These are phyloP conservation scores for Plectranthus barbatus DNA, from an alignment of 257 asterid genomes.

Conservation along the genomic window DNA sequence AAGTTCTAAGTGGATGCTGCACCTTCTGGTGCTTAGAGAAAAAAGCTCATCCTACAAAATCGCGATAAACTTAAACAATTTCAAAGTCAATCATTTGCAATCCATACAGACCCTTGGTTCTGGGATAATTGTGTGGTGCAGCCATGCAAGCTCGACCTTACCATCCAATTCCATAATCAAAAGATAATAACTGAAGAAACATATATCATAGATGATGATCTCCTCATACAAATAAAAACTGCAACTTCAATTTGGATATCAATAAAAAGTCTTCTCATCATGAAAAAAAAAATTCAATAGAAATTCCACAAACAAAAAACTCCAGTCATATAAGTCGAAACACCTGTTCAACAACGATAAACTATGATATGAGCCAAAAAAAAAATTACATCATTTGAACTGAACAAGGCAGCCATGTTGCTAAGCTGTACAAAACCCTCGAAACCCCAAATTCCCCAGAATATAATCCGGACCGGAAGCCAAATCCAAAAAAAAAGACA, in stretches of 20 bases:
- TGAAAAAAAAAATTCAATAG: neutral
- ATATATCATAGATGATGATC: neutral
- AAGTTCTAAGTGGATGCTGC: neutral
- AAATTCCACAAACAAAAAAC: neutral
- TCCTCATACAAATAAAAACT: neutral
- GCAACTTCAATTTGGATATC: neutral
- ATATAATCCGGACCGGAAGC: neutral
- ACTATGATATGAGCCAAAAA: neutral
- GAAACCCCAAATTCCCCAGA: conserved; percentile 13
- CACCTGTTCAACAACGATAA: neutral
- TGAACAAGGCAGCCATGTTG: neutral
- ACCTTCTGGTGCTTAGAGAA: neutral
- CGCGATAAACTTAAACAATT: neutral
- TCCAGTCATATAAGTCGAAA: neutral
- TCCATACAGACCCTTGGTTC: neutral
- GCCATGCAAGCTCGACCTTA: neutral
- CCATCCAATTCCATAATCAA: neutral
- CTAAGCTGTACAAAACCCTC: neutral
- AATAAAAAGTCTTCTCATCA: neutral
- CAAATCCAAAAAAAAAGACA: neutral
- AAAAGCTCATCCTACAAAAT: neutral
- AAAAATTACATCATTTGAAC: neutral
- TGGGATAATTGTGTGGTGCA: neutral
- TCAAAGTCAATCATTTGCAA: neutral
- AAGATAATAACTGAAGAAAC: neutral